Conservation (phyloP, 805 yeast species). For the Metschnikowia peoriensis region DNA sequence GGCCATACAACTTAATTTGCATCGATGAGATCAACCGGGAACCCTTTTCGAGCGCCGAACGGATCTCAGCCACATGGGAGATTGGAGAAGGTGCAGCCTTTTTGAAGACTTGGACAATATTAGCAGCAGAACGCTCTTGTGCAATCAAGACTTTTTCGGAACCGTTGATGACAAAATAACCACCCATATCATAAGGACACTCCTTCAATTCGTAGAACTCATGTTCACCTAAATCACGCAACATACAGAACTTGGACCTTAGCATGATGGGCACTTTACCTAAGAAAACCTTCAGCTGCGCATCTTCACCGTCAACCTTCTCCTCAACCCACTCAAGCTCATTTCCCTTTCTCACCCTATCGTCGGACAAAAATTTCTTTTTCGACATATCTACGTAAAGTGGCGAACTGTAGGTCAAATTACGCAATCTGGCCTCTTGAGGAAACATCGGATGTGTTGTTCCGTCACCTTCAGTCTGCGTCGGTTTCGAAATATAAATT, state of each 20-base stretch:
- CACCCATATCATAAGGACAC: conserved; percentile 99
- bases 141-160: conserved; percentile 98
- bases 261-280: conserved; percentile 99
- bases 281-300: conserved; percentile 72
- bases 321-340: conserved; percentile 56
- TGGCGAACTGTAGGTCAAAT: conserved; percentile 94
- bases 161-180: conserved; percentile 97
- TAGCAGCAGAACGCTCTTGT: conserved; percentile 98
- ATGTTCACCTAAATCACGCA: conserved; percentile 84
- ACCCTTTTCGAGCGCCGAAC: conserved; percentile 97
- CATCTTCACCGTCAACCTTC: conserved; percentile 53
- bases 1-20: conserved; percentile 88
- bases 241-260: conserved; percentile 92
- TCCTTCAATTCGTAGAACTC: conserved; percentile 95
- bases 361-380: conserved; percentile 79
- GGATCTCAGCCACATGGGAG: conserved; percentile 92
- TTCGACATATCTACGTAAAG: conserved; percentile 94
- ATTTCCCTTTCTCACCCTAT: conserved; percentile 50
- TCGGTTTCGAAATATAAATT: conserved; percentile 92
- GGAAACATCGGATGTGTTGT: conserved; percentile 99
- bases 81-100: conserved; percentile 97
- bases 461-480: conserved; percentile 99
- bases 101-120: conserved; percentile 96
- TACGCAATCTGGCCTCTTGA: conserved; percentile 95
- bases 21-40: conserved; percentile 89